Evolutionary conservation across 371 early-diverging fungal species (phyloP).

Genomic region (Apophysomyces trapeziformis): DNA sequence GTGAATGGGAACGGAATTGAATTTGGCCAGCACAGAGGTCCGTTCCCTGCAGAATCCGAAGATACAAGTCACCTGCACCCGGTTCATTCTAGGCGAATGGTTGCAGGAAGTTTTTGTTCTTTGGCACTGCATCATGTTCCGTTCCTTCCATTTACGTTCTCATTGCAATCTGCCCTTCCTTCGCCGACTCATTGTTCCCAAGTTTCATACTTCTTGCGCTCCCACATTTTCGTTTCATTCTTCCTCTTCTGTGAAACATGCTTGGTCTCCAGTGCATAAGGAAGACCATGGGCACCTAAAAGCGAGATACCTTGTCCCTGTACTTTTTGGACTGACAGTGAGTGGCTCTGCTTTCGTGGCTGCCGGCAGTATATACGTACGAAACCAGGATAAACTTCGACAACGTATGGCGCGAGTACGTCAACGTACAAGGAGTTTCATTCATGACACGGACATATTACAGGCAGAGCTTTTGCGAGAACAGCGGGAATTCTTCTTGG

Average conservation of each 20-base stretch:
- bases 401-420: slow-evolving; percentile 17
- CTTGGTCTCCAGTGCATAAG: neutral
- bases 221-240: neutral
- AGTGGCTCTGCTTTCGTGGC: slow-evolving; percentile 22
- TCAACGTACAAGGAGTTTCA: slow-evolving; percentile 14
- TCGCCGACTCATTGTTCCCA: neutral
- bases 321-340: slow-evolving; percentile 20
- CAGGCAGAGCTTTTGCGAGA: slow-evolving; percentile 14
- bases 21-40: too few species aligned
- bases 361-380: slow-evolving; percentile 27
- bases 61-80: too few species aligned
- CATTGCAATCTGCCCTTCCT: neutral
- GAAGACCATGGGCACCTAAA: neutral
- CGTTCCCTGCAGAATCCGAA: too few species aligned
- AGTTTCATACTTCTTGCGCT: neutral
- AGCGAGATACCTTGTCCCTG: slow-evolving; percentile 24
- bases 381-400: slow-evolving; percentile 33
- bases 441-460: neutral
- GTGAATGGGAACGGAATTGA: too few species aligned
- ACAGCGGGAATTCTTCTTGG: slow-evolving; percentile 19
- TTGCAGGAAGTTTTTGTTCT: neutral
- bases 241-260: neutral
- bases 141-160: neutral
- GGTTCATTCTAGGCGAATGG: too few species aligned
- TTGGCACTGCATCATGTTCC: neutral